phyloP scores from a whole-genome alignment of 1,284 basidiomycete species.

The Tylopilus sp. region DNA sequence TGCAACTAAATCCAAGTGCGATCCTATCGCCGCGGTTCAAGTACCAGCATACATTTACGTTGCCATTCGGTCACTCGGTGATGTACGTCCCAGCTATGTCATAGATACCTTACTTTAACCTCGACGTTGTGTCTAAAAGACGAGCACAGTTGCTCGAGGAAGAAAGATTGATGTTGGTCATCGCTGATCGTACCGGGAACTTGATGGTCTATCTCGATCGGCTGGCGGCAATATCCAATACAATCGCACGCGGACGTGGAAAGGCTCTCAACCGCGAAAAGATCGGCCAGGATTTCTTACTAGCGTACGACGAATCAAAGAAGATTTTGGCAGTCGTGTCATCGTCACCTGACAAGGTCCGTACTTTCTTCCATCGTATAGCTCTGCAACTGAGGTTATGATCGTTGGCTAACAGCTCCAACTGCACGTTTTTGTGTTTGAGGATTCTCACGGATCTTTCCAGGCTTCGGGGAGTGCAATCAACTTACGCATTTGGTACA shows the following conservation, averaged over 20 bases:
- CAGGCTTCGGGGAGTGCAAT: conserved; percentile 50
- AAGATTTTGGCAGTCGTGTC: conserved; percentile 58
- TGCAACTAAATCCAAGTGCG: conserved; percentile 50
- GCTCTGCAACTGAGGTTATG: rapidly evolving
- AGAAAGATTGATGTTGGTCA: conserved; percentile 54
- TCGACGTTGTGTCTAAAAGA: conserved; percentile 35
- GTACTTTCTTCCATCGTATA: background rate
- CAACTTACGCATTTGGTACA: conserved; percentile 59
- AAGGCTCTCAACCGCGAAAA: conserved; percentile 56
- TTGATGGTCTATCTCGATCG: conserved; percentile 54
- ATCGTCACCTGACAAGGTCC: conserved; percentile 50
- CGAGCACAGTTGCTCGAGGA: conserved; percentile 50
- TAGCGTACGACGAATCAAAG: conserved; percentile 64
- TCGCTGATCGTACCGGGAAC: conserved; percentile 47
- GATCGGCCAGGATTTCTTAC: conserved; percentile 53
- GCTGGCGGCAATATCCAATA: conserved; percentile 43
- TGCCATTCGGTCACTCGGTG: conserved; percentile 48
- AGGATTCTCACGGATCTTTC: conserved; percentile 50
- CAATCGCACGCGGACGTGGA: conserved; percentile 38
- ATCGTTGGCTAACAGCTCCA: conserved; percentile 39
- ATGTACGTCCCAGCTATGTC: conserved; percentile 42
- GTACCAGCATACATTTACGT: conserved; percentile 43
- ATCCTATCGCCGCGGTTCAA: conserved; percentile 50
- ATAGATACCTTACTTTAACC: background rate
- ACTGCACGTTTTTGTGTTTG: conserved; percentile 58